phyloP scores from a whole-genome alignment of 192 early-diverging fungal species.

The Backusella tuberculispora region DNA sequence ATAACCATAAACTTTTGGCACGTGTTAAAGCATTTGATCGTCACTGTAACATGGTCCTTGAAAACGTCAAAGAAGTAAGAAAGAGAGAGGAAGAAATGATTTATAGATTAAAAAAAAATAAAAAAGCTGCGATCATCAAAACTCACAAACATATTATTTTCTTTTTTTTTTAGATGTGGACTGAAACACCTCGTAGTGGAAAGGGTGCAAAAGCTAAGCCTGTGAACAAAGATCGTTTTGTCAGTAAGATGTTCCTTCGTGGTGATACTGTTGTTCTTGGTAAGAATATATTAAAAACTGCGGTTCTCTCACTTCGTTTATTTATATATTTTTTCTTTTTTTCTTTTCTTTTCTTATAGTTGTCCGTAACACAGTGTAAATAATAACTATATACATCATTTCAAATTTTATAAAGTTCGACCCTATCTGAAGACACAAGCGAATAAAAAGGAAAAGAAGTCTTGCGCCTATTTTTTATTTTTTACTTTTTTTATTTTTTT shows the following conservation, averaged over 20 bases:
- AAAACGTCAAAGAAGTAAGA: conserved; percentile 94
- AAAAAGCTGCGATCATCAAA: neutral
- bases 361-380: conserved; percentile 50
- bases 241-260: conserved; percentile 97
- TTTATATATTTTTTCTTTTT: neutral
- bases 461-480: neutral
- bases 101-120: neutral
- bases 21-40: conserved; percentile 99
- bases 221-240: conserved; percentile 98
- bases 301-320: neutral
- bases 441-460: conserved; percentile 1
- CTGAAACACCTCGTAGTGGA: conserved; percentile 86
- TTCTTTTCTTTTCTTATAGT: conserved; percentile 29
- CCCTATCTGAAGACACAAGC: neutral
- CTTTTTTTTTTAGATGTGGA: conserved; percentile 81
- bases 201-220: conserved; percentile 97
- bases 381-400: conserved; percentile 13
- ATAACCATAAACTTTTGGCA: conserved; percentile 97
- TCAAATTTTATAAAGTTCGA: conserved; percentile 12
- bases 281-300: conserved; percentile 33
- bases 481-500: neutral
- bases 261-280: conserved; percentile 95
- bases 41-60: conserved; percentile 99
- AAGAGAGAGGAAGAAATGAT: neutral
- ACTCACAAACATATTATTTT: neutral